A percentile compares a stretch with the other conserved stretches of the same genome.
phyloP scores from a whole-genome alignment of 805 yeast species.

The Ascoidea asiatica region DNA sequence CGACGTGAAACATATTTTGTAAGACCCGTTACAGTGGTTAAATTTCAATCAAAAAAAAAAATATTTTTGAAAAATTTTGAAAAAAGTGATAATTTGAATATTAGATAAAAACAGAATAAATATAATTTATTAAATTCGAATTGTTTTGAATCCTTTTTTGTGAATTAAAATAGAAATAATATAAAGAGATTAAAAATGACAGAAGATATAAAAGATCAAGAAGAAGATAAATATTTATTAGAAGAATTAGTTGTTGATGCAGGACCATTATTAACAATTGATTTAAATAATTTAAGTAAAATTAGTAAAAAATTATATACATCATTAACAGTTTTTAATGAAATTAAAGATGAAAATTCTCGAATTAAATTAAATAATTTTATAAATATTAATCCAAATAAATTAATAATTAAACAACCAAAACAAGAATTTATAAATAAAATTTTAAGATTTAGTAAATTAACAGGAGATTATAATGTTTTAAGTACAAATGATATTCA shows the following conservation, averaged over 20 bases:
- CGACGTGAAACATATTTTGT: no score
- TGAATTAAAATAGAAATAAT: no score
- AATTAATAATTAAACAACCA: slow-evolving; percentile 63
- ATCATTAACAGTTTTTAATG: slow-evolving; percentile 83
- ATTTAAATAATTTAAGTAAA: slow-evolving; percentile 58
- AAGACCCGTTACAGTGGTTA: no score
- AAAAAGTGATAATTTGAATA: no score
- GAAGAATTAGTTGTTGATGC: slow-evolving; percentile 91
- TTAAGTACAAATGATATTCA: slow-evolving; percentile 86
- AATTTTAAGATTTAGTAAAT: slow-evolving; percentile 63
- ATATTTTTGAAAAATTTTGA: no score
- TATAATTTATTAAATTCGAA: no score
- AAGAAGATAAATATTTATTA: no score
- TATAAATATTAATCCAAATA: slow-evolving; percentile 76
- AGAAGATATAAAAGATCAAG: no score
- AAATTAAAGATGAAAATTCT: slow-evolving; percentile 76
- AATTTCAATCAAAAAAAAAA: no score
- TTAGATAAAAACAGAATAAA: no score
- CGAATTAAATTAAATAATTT: slow-evolving; percentile 47
- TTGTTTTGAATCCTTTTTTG: no score
- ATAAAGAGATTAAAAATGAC: no score
- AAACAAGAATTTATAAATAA: slow-evolving; percentile 43
- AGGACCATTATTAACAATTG: slow-evolving; percentile 82
- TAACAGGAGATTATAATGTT: slow-evolving; percentile 87
- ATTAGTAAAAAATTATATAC: slow-evolving; percentile 67